Evolutionary conservation across 2,329 filamentous ascomycete genomes (phyloP).

Genomic region (Mycosphaerelloides madeirae): DNA sequence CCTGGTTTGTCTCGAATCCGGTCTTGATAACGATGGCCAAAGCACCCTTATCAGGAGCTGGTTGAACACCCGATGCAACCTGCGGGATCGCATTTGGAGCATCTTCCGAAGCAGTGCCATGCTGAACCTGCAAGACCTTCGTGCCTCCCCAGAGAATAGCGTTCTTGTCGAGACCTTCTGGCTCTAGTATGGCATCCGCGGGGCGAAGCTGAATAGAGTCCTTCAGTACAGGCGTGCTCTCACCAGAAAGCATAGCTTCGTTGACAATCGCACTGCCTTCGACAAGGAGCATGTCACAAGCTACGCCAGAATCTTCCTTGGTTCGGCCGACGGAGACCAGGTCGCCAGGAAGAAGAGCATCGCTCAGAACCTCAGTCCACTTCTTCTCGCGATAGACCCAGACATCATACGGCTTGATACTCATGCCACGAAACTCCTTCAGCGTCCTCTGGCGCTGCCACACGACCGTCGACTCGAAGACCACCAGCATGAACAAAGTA

Average conservation of each 20-base stretch:
- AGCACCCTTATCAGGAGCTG: constrained; percentile 89
- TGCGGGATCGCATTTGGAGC: constrained; percentile 54
- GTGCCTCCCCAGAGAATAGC: constrained; percentile 95
- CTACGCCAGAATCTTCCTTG: constrained; percentile 94
- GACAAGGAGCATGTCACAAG: constrained; percentile 92
- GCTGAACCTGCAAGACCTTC: constrained; percentile 92
- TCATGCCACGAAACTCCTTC: constrained; percentile 97
- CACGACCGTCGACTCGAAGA: constrained; percentile 96
- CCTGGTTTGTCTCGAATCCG: constrained; percentile 97
- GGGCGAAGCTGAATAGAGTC: constrained; percentile 91
- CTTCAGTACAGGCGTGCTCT: constrained; percentile 94
- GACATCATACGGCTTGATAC: constrained; percentile 95
- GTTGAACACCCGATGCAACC: constrained; percentile 68
- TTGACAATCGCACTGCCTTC: constrained; percentile 97
- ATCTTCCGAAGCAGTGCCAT: constrained; percentile 73
- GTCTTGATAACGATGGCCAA: constrained; percentile 95
- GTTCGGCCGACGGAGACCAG: constrained; percentile 87
- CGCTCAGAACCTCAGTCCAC: constrained; percentile 85
- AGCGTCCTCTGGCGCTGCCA: constrained; percentile 97
- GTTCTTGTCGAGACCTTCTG: constrained; percentile 93
- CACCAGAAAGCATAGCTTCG: constrained; percentile 97
- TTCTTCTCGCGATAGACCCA: constrained; percentile 83
- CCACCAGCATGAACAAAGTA: constrained; percentile 96
- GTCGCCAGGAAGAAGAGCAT: constrained; percentile 88
- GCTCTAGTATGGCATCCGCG: constrained; percentile 71